Percentiles rank a stretch among this genome's conserved stretches.
Evolutionary conservation across 768 basidiomycete species (phyloP).

Genomic region (Boletellus ananiceps): DNA sequence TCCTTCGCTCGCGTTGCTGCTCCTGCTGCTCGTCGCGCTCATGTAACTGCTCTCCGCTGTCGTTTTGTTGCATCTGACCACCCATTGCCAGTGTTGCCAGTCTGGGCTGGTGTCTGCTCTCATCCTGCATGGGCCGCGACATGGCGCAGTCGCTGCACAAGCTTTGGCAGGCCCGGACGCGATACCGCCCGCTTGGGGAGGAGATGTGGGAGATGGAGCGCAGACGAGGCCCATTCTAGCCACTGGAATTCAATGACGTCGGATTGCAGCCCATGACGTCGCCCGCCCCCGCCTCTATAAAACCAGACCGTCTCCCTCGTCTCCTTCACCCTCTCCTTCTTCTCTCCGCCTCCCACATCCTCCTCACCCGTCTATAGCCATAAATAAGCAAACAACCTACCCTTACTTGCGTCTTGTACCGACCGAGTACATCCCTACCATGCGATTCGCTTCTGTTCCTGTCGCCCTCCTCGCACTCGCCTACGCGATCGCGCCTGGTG

Average conservation of each 20-base stretch:
- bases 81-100: conserved; percentile 38
- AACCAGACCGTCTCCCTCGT: conserved; percentile 1
- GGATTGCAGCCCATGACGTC: conserved; percentile 1
- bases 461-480: conserved; percentile 18
- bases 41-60: conserved; percentile 32
- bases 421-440: conserved; percentile 23
- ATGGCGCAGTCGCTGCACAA: conserved; percentile 34
- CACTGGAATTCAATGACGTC: conserved; percentile 19
- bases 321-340: conserved; percentile 11
- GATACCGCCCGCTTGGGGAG: conserved; percentile 40
- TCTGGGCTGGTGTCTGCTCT: conserved; percentile 62
- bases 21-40: conserved; percentile 45
- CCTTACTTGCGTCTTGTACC: conserved; percentile 16
- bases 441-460: conserved; percentile 21
- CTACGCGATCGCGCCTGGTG: conserved; percentile 12
- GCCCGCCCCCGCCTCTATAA: conserved; percentile 15
- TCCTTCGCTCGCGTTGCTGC: conserved; percentile 34
- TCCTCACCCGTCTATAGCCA: conserved; percentile 5
- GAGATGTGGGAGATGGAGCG: conserved; percentile 61
- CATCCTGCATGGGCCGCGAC: conserved; percentile 54
- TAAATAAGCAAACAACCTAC: conserved; percentile 19
- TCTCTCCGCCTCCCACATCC: conserved; percentile 1
- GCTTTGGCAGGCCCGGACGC: conserved; percentile 35
- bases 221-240: conserved; percentile 29
- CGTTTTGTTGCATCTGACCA: background rate